A percentile compares a stretch with the other conserved stretches of the same genome.
Conservation (phyloP, 805 yeast genomes). For the Sungouiella thailandica region DNA sequence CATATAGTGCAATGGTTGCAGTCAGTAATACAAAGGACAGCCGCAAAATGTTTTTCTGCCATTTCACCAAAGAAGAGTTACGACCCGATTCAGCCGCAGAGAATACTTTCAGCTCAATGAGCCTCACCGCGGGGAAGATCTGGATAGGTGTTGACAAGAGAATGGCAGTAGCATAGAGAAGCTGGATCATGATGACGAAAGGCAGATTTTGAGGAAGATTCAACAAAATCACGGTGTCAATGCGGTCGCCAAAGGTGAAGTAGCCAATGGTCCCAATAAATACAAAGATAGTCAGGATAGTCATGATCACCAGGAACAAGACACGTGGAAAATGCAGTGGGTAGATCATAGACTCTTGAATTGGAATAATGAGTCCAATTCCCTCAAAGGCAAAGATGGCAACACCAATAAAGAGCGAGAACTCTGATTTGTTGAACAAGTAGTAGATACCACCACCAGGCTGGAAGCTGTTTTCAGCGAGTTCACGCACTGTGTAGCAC, state of each 20-base stretch:
- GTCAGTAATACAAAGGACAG: conserved; percentile 49
- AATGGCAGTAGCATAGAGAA: conserved; percentile 70
- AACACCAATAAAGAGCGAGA: conserved; percentile 75
- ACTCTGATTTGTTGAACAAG: conserved; percentile 49
- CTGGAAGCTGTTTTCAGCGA: conserved; percentile 33
- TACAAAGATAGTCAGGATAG: conserved; percentile 60
- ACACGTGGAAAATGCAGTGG: conserved; percentile 72
- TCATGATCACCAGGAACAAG: conserved; percentile 52
- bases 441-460: conserved; percentile 47
- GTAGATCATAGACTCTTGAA: conserved; percentile 74
- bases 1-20: conserved; percentile 56
- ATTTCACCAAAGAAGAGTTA: conserved; percentile 45
- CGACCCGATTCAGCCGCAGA: conserved; percentile 48
- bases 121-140: conserved; percentile 71
- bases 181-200: conserved; percentile 58
- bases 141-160: conserved; percentile 78
- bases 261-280: conserved; percentile 67
- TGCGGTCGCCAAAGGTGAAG: conserved; percentile 57
- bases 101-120: conserved; percentile 62
- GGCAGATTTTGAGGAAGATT: conserved; percentile 68
- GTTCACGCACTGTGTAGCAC: conserved; percentile 46
- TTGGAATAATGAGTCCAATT: conserved; percentile 75
- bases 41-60: conserved; percentile 63
- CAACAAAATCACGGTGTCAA: conserved; percentile 64
- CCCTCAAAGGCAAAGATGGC: conserved; percentile 90